phyloP scores from a whole-genome alignment of 495 filamentous ascomycete genomes.

The Zalerion maritima region DNA sequence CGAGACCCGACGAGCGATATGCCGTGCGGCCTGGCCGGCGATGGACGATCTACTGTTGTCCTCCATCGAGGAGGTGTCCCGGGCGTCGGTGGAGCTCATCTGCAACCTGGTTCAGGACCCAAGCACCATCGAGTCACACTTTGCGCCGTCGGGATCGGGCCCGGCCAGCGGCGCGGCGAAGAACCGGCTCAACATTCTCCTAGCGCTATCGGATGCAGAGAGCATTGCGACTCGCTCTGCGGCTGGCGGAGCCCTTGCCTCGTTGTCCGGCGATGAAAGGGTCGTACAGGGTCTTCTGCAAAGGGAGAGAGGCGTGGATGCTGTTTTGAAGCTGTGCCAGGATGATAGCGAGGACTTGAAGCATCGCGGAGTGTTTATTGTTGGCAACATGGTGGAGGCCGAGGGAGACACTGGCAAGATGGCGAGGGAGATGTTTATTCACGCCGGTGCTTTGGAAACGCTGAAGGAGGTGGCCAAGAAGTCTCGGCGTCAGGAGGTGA shows the following conservation, averaged over 20 bases:
- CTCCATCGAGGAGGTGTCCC: slow-evolving; percentile 58
- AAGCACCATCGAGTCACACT: no score
- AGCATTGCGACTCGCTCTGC: slow-evolving; percentile 66
- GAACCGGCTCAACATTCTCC: slow-evolving; percentile 63
- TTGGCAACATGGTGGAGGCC: slow-evolving; percentile 45
- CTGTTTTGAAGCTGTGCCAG: slow-evolving; percentile 56
- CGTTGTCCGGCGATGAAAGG: slow-evolving; percentile 61
- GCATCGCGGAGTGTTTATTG: slow-evolving; percentile 64
- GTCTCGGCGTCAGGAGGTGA: slow-evolving; percentile 44
- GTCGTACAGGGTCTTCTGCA: slow-evolving; percentile 54
- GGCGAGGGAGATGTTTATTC: slow-evolving; percentile 29
- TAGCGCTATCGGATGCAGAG: slow-evolving; percentile 76
- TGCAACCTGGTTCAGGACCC: slow-evolving; percentile 81
- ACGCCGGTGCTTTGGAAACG: slow-evolving; percentile 40
- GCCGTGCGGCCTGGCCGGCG: slow-evolving; percentile 52
- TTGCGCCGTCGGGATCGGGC: no score
- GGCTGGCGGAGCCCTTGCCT: slow-evolving; percentile 77
- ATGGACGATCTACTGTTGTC: slow-evolving; percentile 75
- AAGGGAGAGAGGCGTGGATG: slow-evolving; percentile 50
- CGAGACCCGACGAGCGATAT: slow-evolving; percentile 51
- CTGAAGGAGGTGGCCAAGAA: slow-evolving; percentile 50
- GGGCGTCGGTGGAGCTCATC: slow-evolving; percentile 74
- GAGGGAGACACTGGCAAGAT: slow-evolving; percentile 36
- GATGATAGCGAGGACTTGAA: slow-evolving; percentile 63
- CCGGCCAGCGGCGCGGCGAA: slow-evolving; percentile 59